A percentile compares a stretch with the other conserved stretches of the same genome.
phyloP scores from a whole-genome alignment of 2,329 filamentous ascomycete genomes.

The Tolypocladium ovalisporum region DNA sequence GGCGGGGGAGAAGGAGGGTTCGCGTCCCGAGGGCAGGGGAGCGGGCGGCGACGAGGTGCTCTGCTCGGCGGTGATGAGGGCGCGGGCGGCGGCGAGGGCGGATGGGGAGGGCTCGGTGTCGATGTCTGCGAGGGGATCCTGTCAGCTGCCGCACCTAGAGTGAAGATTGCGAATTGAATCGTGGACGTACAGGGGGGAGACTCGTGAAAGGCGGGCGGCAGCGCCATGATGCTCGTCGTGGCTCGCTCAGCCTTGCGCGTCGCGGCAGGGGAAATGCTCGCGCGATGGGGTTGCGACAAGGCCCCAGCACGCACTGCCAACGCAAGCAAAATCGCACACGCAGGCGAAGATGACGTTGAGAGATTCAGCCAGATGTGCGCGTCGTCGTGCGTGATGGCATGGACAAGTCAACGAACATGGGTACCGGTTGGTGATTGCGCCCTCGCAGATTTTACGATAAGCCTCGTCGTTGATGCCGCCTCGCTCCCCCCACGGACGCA shows the following conservation, averaged over 20 bases:
- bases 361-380: not conserved
- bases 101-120: slow-evolving; percentile 57
- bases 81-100: slow-evolving; percentile 54
- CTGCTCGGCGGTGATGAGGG: slow-evolving; percentile 60
- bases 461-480: not conserved
- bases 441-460: not conserved
- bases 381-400: not conserved
- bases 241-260: not conserved
- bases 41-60: slow-evolving; percentile 26
- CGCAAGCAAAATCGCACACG: not conserved
- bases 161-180: not conserved
- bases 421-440: not conserved
- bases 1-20: slow-evolving; percentile 52
- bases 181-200: slow-evolving; percentile 61
- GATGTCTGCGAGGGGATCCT: slow-evolving; percentile 54
- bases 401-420: not conserved
- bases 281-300: not conserved
- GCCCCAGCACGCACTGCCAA: not conserved
- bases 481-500: not conserved
- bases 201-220: slow-evolving; percentile 48
- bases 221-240: slow-evolving; percentile 9
- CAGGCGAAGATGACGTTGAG: not conserved
- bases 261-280: not conserved
- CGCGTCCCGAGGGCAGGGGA: slow-evolving; percentile 35
- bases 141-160: slow-evolving; percentile 11